Evolutionary conservation across 805 yeast species (phyloP).

Genomic region (Tetrapisispora pingtungensis): DNA sequence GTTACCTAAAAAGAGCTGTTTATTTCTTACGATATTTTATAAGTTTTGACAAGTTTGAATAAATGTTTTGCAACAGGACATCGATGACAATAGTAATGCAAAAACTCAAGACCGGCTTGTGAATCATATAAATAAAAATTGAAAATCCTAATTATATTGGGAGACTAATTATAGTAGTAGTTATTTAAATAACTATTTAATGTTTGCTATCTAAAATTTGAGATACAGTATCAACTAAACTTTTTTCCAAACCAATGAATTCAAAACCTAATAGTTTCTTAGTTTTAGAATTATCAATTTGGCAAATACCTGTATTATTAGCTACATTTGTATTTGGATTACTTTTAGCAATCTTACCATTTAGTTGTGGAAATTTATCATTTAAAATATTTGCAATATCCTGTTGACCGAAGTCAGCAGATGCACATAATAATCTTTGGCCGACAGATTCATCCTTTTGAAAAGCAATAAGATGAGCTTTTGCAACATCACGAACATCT

Average conservation of each 20-base stretch:
- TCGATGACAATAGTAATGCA: no score
- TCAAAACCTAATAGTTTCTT: slow-evolving; percentile 18
- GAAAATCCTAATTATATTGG: no score
- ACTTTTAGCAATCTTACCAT: slow-evolving; percentile 36
- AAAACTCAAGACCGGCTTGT: no score
- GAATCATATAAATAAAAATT: no score
- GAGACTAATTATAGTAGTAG: no score
- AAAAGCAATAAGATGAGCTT: slow-evolving; percentile 45
- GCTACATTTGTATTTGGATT: slow-evolving; percentile 21
- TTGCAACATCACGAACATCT: slow-evolving; percentile 58
- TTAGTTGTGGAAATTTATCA: slow-evolving; percentile 34
- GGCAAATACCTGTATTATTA: background rate
- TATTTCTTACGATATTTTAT: no score
- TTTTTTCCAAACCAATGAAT: slow-evolving; percentile 13
- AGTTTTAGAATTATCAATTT: slow-evolving; percentile 13
- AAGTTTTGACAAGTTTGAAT: no score
- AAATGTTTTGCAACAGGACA: no score
- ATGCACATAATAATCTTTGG: slow-evolving; percentile 27
- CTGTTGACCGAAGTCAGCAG: slow-evolving; percentile 21
- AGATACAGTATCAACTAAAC: slow-evolving; percentile 18
- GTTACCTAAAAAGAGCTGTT: no score
- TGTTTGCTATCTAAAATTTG: slow-evolving; percentile 11
- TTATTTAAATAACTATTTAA: no score
- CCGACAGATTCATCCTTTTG: slow-evolving; percentile 29
- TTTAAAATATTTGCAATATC: slow-evolving; percentile 26